Evolutionary conservation across 768 basidiomycete genomes (phyloP), one percentile per base, ranked within the genome.

Genomic region (Clitopilus passeckerianus): DNA sequence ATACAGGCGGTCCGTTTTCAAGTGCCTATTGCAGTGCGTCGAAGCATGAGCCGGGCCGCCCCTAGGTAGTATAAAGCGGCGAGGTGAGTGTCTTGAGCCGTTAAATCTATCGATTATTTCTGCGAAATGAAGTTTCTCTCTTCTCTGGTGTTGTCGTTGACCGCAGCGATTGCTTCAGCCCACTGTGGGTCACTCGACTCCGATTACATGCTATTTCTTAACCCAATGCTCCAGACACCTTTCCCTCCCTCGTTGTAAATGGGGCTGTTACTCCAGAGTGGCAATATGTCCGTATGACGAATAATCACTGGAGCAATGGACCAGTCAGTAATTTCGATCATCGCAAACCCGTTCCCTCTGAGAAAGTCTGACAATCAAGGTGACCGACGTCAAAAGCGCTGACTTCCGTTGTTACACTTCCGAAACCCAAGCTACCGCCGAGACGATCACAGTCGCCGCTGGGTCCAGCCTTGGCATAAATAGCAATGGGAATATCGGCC

Each of bases 401-500:
- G 71, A 70, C 60, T 65, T 72, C 61, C 65, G 70, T 22, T 72
- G 71, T 60, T 71, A 71, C 64, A 66, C 67, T n/a, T 66, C 66
- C 6, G 62, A 61, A 56, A 64, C 63, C 4, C 44, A 58, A 34
- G 61, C 71, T 22, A 70, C 69, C 16, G 71, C 72, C 53, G 46
- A 65, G 52, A 73, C 72, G 2, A 60, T 68, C 54, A 58, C 64
- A 50, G 72, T 75, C 37, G 58, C 67, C 43, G 74, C 74, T 12
- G 74, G 74, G 33, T 62, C 67, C 20, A 62, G 59, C 55, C 59
- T 74, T 53, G 73, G 73, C 20, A 69, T 74, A 62, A 62, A 66
- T 59, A 64, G 66, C 64, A 68, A 72, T 60, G 63, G 65, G 27
- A 65, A 65, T 43, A 73, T 75, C 57, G 73, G 70, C 61, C 73